Evolutionary conservation across 2,329 filamentous ascomycete genomes (phyloP).

Genomic region (Fusarium sp.): DNA sequence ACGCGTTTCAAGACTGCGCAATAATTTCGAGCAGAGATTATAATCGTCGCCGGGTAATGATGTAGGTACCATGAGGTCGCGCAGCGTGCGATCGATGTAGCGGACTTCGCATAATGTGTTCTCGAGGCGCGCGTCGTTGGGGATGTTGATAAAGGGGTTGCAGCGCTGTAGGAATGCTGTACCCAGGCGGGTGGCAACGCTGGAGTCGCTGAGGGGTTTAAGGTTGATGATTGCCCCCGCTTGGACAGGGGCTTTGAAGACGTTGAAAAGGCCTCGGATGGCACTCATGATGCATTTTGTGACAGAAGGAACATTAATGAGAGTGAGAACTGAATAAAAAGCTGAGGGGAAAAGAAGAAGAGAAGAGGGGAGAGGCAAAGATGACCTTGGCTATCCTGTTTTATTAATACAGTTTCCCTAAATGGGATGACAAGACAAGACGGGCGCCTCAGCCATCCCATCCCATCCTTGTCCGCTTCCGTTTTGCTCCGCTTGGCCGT

Average conservation of each 20-base stretch:
- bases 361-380: not conserved
- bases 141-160: slow-evolving; percentile 27
- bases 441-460: slow-evolving; percentile 5
- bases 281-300: slow-evolving; percentile 37
- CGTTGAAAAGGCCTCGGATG: slow-evolving; percentile 29
- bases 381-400: slow-evolving; percentile 20
- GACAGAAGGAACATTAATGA: not conserved
- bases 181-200: slow-evolving; percentile 11
- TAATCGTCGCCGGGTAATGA: slow-evolving; percentile 31
- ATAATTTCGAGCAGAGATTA: slow-evolving; percentile 14
- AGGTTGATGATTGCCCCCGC: slow-evolving; percentile 10
- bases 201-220: slow-evolving; percentile 17
- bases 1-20: slow-evolving; percentile 28
- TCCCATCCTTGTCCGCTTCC: slow-evolving; percentile 15
- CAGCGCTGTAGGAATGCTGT: slow-evolving; percentile 30
- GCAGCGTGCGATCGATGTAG: slow-evolving; percentile 25
- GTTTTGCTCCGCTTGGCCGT: slow-evolving; percentile 29
- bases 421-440: slow-evolving; percentile 18
- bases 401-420: slow-evolving; percentile 11
- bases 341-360: not conserved
- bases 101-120: slow-evolving; percentile 30
- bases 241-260: slow-evolving; percentile 16
- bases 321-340: not conserved
- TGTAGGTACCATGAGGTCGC: slow-evolving; percentile 22
- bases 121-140: slow-evolving; percentile 20